Evolutionary conservation across 208 protist genomes (phyloP).

Genomic region (Giardia duodenalis): DNA sequence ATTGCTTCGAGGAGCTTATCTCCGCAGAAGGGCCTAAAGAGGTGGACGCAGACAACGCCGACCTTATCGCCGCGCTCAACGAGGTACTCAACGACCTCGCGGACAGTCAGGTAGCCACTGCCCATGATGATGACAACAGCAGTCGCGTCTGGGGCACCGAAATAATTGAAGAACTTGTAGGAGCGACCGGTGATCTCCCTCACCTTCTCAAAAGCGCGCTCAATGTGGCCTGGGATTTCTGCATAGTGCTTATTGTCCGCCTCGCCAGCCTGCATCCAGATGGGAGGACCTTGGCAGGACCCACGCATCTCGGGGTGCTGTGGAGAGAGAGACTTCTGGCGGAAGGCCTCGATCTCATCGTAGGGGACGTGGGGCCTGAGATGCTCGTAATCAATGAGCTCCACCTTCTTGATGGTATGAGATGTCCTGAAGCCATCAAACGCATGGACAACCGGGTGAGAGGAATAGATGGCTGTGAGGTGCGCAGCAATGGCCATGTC

Average conservation of each 20-base stretch:
- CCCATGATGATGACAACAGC: constrained; percentile 55
- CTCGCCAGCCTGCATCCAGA: constrained; percentile 54
- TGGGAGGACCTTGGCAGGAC: constrained; percentile 46
- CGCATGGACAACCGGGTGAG: constrained; percentile 50
- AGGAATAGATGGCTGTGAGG: constrained; percentile 50
- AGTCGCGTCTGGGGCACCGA: constrained; percentile 48
- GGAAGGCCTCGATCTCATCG: constrained; percentile 40
- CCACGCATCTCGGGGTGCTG: constrained; percentile 48
- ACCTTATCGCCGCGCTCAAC: constrained; percentile 50
- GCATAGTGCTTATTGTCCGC: constrained; percentile 50
- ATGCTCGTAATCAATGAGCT: constrained; percentile 28
- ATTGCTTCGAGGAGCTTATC: constrained; percentile 46
- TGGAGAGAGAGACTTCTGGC: constrained; percentile 47
- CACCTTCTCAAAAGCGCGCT: constrained; percentile 47
- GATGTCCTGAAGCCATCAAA: constrained; percentile 55
- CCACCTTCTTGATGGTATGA: constrained; percentile 44
- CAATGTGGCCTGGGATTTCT: constrained; percentile 44
- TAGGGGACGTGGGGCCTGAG: constrained; percentile 33
- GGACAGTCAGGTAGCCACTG: constrained; percentile 33
- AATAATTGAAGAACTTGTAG: constrained; percentile 55
- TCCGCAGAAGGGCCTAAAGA: constrained; percentile 53
- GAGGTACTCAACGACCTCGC: constrained; percentile 49
- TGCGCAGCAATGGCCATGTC: constrained; percentile 54
- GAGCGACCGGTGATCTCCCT: constrained; percentile 45
- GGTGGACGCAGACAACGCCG: constrained; percentile 52